Percentiles rank a stretch among this genome's conserved stretches.
These are phyloP conservation scores for Cyberlindnera americana DNA, from an alignment of 805 yeast species.

Conservation along the genomic window DNA sequence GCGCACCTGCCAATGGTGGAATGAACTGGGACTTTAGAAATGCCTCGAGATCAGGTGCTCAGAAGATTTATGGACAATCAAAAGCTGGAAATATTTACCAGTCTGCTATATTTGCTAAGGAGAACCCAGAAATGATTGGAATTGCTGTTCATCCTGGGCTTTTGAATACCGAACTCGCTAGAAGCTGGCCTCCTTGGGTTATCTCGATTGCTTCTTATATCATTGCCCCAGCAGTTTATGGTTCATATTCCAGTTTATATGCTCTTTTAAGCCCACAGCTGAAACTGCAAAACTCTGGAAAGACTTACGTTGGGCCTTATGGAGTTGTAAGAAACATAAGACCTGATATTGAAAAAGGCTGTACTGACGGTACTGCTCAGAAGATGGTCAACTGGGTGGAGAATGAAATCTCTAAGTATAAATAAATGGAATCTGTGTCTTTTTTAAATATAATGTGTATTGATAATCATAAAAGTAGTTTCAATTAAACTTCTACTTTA, in stretches of 20 bases:
- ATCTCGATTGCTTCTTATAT: not conserved
- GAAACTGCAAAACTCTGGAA: conserved; percentile 31
- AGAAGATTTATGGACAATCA: conserved; percentile 34
- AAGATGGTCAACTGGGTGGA: conserved; percentile 35
- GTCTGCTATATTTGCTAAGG: conserved; percentile 33
- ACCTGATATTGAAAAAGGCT: conserved; percentile 33
- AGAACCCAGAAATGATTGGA: conserved; percentile 30
- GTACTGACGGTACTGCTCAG: conserved; percentile 31
- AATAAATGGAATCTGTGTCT: not conserved
- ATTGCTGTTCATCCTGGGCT: conserved; percentile 40
- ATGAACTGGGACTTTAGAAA: conserved; percentile 30
- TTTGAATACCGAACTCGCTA: conserved; percentile 33
- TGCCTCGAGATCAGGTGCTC: conserved; percentile 6
- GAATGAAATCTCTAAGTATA: conserved; percentile 8
- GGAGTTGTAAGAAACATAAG: conserved; percentile 38
- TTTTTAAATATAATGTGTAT: no score
- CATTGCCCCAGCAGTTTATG: conserved; percentile 24
- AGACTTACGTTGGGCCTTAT: conserved; percentile 36
- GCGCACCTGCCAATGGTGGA: conserved; percentile 31
- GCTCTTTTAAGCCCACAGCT: conserved; percentile 40
- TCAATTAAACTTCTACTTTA: conserved; percentile 22
- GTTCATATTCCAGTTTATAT: conserved; percentile 41
- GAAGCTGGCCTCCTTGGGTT: conserved; percentile 28
- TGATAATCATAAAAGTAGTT: no score
- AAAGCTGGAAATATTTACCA: conserved; percentile 40